Percentiles rank a stretch among this genome's conserved stretches.
These are phyloP conservation scores for Zizania palustris DNA, from an alignment of 202 grass and related monocot genomes.

Conservation along the genomic window DNA sequence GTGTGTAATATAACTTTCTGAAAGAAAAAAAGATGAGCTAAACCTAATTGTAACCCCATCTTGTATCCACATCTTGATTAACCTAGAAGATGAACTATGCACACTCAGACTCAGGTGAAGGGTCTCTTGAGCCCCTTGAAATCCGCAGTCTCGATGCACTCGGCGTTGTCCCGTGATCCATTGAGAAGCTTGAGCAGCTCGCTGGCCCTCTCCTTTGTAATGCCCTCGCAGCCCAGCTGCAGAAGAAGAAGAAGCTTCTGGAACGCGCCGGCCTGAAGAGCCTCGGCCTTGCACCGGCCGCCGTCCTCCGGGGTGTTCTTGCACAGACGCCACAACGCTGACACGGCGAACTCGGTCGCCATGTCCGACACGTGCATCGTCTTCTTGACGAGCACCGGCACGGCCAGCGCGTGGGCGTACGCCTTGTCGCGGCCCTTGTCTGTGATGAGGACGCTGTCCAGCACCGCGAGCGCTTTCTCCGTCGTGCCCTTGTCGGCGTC, in stretches of 20 bases:
- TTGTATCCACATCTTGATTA: neutral
- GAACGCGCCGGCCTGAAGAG: conserved; percentile 80
- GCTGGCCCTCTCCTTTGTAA: conserved; percentile 74
- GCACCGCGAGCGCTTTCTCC: conserved; percentile 73
- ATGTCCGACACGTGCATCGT: conserved; percentile 71
- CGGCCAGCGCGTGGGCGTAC: conserved; percentile 50
- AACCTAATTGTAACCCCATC: conserved; percentile 47
- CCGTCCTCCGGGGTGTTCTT: conserved; percentile 43
- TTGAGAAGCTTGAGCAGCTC: conserved; percentile 80
- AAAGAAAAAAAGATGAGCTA: neutral
- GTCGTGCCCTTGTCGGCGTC: conserved; percentile 68
- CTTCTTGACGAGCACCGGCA: conserved; percentile 89
- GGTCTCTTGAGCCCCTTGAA: conserved; percentile 81
- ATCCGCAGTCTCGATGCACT: conserved; percentile 83
- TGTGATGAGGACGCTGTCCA: conserved; percentile 58
- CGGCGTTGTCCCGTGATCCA: conserved; percentile 47
- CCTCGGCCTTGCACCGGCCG: conserved; percentile 54
- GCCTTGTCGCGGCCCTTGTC: conserved; percentile 50
- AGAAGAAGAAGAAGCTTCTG: conserved; percentile 80
- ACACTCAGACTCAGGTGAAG: conserved; percentile 42
- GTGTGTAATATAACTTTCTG: too few relatives aligned
- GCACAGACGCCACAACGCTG: conserved; percentile 88
- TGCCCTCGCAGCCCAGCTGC: conserved; percentile 72
- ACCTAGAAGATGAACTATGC: neutral
- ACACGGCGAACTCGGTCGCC: conserved; percentile 90